Evolutionary conservation across 2,329 filamentous ascomycete genomes (phyloP), one percentile per base, ranked within the genome.

Genomic region (Sarocladium strictum): DNA sequence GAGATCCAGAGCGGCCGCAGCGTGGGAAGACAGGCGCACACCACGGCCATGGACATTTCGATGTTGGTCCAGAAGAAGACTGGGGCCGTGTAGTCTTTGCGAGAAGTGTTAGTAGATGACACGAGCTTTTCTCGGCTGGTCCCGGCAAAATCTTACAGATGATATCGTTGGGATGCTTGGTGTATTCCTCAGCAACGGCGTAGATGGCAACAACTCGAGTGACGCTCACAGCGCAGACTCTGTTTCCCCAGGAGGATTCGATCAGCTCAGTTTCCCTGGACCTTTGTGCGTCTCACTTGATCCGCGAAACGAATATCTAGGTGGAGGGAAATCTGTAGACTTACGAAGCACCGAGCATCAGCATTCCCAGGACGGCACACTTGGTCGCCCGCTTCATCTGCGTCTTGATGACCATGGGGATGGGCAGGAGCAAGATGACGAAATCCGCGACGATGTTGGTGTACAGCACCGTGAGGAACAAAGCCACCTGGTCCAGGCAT

Each of bases 11-110:
- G 21, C 17, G 38, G 38, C n/a, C 38, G 38, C 38, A 43, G 38
- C 14, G 38, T 43, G 4, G 38, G 38, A 43, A 43, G 38, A 43
- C 38, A 43, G 38, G 38, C 38, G 38, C 38, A 43, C 19, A 43
- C 38, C 17, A 43, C 38, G 38, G 38, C 38, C 38, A 43, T 43
- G 38, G 38, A 43, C 38, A 43, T 43, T 19, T 43, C 38, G 17
- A 43, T 43, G 38, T 43, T 43, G 38, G 38, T 43, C 38, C 38
- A 43, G 38, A 43, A 43, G 38, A 43, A 43, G n/a, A 43, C 38
- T 14, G 38, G 38, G 19, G 38, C 38, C 17, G 38, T 43, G 38
- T 43, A 43, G 38, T 43, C 38, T 43, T n/a, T 43, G 38, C 17
- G 23, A 9, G 3, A 14, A 19, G 38, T 23, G 38, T 43, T 14